Base-by-base conservation (phyloP, 768 basidiomycete species). In the Kwoniella pini region DNA sequence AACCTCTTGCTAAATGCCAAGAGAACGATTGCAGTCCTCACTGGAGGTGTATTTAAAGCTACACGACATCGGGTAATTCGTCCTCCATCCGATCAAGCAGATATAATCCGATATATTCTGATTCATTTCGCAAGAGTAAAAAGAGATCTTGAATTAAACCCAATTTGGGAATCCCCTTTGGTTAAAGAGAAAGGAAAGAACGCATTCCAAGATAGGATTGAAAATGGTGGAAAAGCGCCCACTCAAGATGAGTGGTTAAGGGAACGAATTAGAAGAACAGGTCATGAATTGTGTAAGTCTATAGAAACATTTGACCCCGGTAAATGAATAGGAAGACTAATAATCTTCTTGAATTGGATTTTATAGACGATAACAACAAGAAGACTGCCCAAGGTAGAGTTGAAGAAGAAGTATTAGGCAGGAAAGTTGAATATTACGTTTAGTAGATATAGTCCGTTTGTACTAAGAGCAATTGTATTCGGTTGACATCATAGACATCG, bases 41-140 rank as follows among this genome's bases (percentile, higher is more conserved):
- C 67, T 3, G 67, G 70, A 9, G 67, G 64, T 2, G 36, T 63
- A 10, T 65, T 71, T 52, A 65, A 68, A 56, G 64, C 67, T 2
- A 68, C 70, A 6, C 57, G 64, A 21, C 70, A 71, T 45, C 67
- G 70, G 7, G 70, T 74, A 17, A 63, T 64, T 54, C 38, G 56
- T 13, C 69, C 72, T 17, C 72, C 69, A 7, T 19, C 57, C 26
- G 69, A 74, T 53, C 69, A 74, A 57, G 50, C 44, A 10, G 44
- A 71, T 46, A 57, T 65, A 28, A 68, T 63, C 48, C 67, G 70
- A 48, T 66, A 58, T 62, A 68, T 68, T 48, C 54, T 66, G 15
- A 66, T 71, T 28, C 62, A 68, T 62, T 68, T 68, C 82, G 70
- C 66, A 30, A 46, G 66, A 19, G 58, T 57, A 1, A 42, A 33